A percentile compares a stretch with the other conserved stretches of the same genome.
Conservation (phyloP, 805 yeast species). For the Suhomyces tanzawaensis region DNA sequence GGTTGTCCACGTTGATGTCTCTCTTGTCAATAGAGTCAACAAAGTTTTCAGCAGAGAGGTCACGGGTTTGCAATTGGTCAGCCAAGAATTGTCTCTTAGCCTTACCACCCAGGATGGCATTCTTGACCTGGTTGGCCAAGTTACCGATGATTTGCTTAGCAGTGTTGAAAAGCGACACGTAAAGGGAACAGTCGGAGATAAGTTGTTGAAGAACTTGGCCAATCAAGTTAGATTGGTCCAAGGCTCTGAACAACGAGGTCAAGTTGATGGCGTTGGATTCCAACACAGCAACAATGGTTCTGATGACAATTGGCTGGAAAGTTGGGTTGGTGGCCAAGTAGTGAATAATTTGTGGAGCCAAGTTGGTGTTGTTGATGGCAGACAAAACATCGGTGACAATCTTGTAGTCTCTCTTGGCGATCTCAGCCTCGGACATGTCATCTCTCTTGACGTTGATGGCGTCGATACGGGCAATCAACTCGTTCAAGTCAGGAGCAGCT, state of each 20-base stretch:
- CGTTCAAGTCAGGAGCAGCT: conserved; percentile 15
- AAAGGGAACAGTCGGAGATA: conserved; percentile 38
- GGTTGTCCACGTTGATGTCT: conserved; percentile 21
- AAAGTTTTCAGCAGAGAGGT: conserved; percentile 4
- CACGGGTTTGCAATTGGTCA: conserved; percentile 6
- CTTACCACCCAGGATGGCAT: conserved; percentile 18
- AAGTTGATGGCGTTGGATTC: conserved; percentile 33
- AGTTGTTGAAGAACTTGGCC: conserved; percentile 33
- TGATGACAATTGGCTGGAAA: conserved; percentile 27
- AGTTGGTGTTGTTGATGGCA: conserved; percentile 33
- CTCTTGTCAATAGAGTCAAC: conserved; percentile 11
- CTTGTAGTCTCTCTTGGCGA: conserved; percentile 36
- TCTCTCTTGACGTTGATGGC: conserved; percentile 29
- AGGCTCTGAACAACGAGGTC: conserved; percentile 31
- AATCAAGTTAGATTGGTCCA: conserved; percentile 37
- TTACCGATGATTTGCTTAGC: conserved; percentile 27
- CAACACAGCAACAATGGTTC: conserved; percentile 26
- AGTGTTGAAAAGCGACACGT: conserved; percentile 31
- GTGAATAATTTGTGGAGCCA: conserved; percentile 35
- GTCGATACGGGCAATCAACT: conserved; percentile 23
- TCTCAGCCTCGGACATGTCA: conserved; percentile 15
- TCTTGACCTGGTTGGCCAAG: conserved; percentile 26
- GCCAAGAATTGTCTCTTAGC: conserved; percentile 18
- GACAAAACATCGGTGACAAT: conserved; percentile 40
- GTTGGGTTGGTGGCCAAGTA: conserved; percentile 28